These are phyloP conservation scores for Pythium aristosporum DNA, from an alignment of 352 stramenopile genomes.

Conservation along the genomic window DNA sequence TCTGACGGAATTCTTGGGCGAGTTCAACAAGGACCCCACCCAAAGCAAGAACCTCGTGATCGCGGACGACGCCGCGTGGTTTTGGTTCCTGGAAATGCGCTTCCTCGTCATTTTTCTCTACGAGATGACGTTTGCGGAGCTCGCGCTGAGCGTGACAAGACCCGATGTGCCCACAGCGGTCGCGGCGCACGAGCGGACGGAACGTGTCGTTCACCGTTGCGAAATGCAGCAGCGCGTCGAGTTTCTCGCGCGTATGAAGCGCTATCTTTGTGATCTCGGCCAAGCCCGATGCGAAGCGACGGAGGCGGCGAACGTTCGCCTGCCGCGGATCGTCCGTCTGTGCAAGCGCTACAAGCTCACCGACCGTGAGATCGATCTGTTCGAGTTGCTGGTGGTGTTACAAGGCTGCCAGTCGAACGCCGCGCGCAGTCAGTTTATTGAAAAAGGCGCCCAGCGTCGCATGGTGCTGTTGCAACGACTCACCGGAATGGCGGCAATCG, in stretches of 20 bases:
- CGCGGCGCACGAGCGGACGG: constrained; percentile 34
- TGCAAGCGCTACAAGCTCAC: constrained; percentile 74
- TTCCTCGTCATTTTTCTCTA: constrained; percentile 82
- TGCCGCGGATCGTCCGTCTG: constrained; percentile 72
- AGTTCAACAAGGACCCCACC: constrained; percentile 50
- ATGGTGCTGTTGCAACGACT: constrained; percentile 76
- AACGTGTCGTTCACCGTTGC: constrained; percentile 56
- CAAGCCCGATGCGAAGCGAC: constrained; percentile 50
- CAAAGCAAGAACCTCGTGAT: constrained; percentile 38
- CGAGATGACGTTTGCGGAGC: constrained; percentile 86
- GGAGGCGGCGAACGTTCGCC: constrained; percentile 29
- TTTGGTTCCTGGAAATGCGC: constrained; percentile 82
- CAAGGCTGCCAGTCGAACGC: constrained; percentile 85
- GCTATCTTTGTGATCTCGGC: constrained; percentile 61
- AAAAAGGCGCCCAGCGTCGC: constrained; percentile 75
- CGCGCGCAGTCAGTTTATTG: constrained; percentile 81
- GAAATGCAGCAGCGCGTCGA: constrained; percentile 78
- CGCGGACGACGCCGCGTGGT: constrained; percentile 63
- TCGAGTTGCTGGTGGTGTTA: constrained; percentile 81
- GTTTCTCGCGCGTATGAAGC: constrained; percentile 63
- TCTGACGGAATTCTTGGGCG: constrained; percentile 67
- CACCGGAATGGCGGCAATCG: constrained; percentile 78
- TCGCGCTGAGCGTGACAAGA: constrained; percentile 80
- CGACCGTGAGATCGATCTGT: constrained; percentile 66
- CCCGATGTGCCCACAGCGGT: constrained; percentile 41